Evolutionary conservation across 23 red algal genomes (phyloP), one percentile per base, ranked within the genome.

Genomic region (Gracilaria vermiculophylla): DNA sequence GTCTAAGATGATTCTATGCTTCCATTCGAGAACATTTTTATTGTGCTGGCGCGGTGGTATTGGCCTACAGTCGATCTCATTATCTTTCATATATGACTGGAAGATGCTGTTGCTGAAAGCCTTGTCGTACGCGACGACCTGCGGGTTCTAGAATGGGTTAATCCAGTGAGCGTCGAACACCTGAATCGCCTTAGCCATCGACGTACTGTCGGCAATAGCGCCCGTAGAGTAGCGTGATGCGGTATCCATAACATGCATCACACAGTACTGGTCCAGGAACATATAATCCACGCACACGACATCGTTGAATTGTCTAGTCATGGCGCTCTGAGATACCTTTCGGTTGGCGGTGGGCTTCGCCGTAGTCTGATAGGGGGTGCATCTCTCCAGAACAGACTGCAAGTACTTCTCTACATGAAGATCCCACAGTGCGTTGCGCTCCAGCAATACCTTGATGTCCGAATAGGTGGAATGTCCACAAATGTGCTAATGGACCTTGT

Each of bases 11-110:
- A 64, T 43, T 37, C 51, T 43, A 17, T 87, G 83, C 32, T 64
- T 75, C 0, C 67, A 64, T 35, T 87, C 64, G 0, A 87, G 51
- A 66, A 77, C 67, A 20, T 87, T 87, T 43, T 87, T 74, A n/a
- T 77, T 64, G 31, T 77, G 69, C 37, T 51, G n/a, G 36, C 83
- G 64, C 4, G 66, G 2, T 0, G 47, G 83, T 9, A 87, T 29
- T 4, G 70, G 67, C 37, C 65, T 41, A 29, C 15, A 0, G 6
- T 37, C 35, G 16, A 87, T 74, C 36, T 29, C 83, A 42, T 36
- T 24, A 13, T 9, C 5, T 15, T 15, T n/a, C 19, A 87, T 48
- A 60, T 32, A 76, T 32, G 27, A 13, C 0, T 34, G 60, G 31
- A 87, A 58, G 15, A 57, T 41, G 48, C 3, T 40, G 17, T 87